These are phyloP conservation scores for Colletotrichum sp. DNA, from an alignment of 2,329 filamentous ascomycete genomes.

Conservation along the genomic window DNA sequence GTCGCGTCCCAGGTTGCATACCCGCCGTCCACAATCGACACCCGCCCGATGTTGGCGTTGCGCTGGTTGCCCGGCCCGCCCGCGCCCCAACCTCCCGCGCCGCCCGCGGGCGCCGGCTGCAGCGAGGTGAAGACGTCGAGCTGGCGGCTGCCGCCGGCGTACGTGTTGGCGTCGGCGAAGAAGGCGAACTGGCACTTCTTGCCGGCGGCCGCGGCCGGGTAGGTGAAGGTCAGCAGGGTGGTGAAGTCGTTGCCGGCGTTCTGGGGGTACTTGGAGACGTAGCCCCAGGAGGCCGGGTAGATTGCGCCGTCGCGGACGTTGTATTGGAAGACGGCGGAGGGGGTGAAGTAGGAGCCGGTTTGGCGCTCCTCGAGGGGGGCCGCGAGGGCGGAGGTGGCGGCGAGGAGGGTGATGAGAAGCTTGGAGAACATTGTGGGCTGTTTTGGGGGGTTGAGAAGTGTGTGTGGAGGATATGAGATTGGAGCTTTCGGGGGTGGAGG, in stretches of 20 bases:
- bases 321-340: constrained; percentile 28
- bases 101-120: constrained; percentile 24
- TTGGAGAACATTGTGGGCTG: constrained; percentile 26
- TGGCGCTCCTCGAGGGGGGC: constrained; percentile 23
- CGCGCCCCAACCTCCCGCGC: constrained; percentile 24
- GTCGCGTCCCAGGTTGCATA: constrained; percentile 19
- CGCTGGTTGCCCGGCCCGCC: constrained; percentile 31
- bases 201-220: constrained; percentile 24
- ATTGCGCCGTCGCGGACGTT: constrained; percentile 28
- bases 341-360: constrained; percentile 22
- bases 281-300: constrained; percentile 6
- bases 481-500: neutral
- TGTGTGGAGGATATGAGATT: neutral
- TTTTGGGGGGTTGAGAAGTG: neutral
- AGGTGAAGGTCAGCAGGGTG: constrained; percentile 33
- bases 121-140: constrained; percentile 31
- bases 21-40: neutral
- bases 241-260: constrained; percentile 30
- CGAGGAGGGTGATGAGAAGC: constrained; percentile 23
- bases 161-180: constrained; percentile 23
- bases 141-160: constrained; percentile 25
- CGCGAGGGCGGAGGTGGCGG: constrained; percentile 24
- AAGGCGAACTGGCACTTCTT: constrained; percentile 31
- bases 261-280: constrained; percentile 26
- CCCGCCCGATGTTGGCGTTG: constrained; percentile 23